These are phyloP conservation scores for Leccinum griseonigrum DNA, from an alignment of 1,284 basidiomycete species.

Conservation along the genomic window DNA sequence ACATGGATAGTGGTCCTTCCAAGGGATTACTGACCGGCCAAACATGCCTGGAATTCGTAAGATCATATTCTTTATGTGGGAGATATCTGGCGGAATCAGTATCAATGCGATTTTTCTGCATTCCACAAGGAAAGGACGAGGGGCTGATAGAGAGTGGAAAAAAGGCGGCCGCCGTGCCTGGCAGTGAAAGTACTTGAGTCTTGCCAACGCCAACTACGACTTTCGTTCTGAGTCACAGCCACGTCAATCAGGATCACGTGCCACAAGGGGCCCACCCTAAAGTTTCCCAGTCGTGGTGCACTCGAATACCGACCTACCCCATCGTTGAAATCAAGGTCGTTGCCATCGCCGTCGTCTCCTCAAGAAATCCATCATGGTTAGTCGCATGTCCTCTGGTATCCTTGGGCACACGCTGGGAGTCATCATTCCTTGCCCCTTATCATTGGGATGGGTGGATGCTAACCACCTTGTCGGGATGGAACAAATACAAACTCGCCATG, in stretches of 20 bases:
- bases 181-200: conserved; percentile 1
- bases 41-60: conserved; percentile 12
- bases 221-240: conserved; percentile 7
- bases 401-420: background rate
- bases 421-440: background rate
- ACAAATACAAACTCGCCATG: conserved; percentile 7
- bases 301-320: background rate
- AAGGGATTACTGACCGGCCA: conserved; percentile 28
- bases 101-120: conserved; percentile 19
- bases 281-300: background rate
- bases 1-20: conserved; percentile 11
- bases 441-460: conserved; percentile 27
- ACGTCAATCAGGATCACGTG: conserved; percentile 23
- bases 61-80: conserved; percentile 17
- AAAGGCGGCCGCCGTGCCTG: background rate
- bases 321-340: conserved; percentile 24
- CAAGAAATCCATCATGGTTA: conserved; percentile 35
- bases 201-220: background rate
- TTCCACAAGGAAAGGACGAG: conserved; percentile 14
- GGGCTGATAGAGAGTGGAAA: background rate
- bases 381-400: conserved; percentile 14
- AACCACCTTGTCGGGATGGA: conserved; percentile 20
- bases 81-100: conserved; percentile 17
- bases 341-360: conserved; percentile 20
- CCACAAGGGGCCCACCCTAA: conserved; percentile 17